Evolutionary conservation across 495 filamentous ascomycete genomes (phyloP).

Genomic region (Aspergillus incahuasiensis): DNA sequence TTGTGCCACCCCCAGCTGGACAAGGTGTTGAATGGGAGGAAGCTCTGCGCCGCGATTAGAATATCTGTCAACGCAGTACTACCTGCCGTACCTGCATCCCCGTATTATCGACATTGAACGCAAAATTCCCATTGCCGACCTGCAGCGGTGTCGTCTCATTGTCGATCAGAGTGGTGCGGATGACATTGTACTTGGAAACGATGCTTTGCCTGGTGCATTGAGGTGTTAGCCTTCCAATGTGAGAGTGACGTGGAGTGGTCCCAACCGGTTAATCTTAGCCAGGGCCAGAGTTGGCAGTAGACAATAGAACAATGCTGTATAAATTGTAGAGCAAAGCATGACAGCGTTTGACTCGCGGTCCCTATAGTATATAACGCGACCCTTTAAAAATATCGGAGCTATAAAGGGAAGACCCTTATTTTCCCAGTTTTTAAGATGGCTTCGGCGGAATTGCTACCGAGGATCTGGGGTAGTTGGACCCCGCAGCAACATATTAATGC

Average conservation of each 20-base stretch:
- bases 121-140: conserved; percentile 19
- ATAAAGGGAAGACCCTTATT: background rate
- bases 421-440: background rate
- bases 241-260: background rate
- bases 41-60: conserved; percentile 6
- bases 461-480: background rate
- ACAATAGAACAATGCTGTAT: background rate
- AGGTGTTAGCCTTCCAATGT: background rate
- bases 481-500: background rate
- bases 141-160: conserved; percentile 17
- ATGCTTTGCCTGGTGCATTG: conserved; percentile 1
- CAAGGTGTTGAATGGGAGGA: conserved; percentile 17
- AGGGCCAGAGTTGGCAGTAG: background rate
- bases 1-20: conserved; percentile 21
- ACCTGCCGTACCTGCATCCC: conserved; percentile 11
- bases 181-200: conserved; percentile 16
- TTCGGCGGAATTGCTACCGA: background rate
- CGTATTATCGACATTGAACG: conserved; percentile 17
- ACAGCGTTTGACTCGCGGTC: no score
- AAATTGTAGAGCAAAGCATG: no score
- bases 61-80: no score
- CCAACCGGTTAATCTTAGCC: background rate
- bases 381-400: no score
- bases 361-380: no score
- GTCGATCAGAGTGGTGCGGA: conserved; percentile 12